Percentiles rank a stretch among this genome's conserved stretches.
These are phyloP conservation scores for Speleostelium caveatum DNA, from an alignment of 78 protist genomes.

Conservation along the genomic window DNA sequence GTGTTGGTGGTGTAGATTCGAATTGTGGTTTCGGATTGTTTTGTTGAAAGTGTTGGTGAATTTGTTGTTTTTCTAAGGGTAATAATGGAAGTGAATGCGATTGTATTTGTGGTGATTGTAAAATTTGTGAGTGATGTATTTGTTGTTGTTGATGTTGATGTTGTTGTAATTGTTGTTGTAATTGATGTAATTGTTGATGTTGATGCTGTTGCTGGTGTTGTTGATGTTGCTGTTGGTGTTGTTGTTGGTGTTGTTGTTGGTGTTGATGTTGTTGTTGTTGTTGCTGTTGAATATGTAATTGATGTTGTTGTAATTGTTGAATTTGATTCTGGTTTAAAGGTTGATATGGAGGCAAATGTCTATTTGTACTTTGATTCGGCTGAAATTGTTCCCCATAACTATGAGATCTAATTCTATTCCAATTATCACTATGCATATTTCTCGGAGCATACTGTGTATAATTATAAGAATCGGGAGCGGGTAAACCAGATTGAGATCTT, in stretches of 20 bases:
- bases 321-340: no score
- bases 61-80: conserved; percentile 27
- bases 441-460: conserved; percentile 7
- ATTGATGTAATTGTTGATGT: background rate
- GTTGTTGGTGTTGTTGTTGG: conserved; percentile 11
- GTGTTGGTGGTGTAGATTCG: conserved; percentile 10
- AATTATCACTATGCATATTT: conserved; percentile 57
- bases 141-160: no score
- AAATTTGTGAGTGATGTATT: conserved; percentile 12
- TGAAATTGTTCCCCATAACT: conserved; percentile 71
- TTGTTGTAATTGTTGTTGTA: conserved; percentile 7
- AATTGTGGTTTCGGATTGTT: background rate
- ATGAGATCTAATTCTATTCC: conserved; percentile 53
- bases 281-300: conserved; percentile 21
- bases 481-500: conserved; percentile 68
- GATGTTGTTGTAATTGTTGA: conserved; percentile 9
- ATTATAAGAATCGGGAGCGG: background rate
- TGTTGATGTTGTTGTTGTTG: conserved; percentile 4
- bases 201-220: conserved; percentile 22
- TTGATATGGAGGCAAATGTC: no score
- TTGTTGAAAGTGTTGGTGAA: background rate
- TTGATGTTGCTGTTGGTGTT: conserved; percentile 22
- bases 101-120: background rate
- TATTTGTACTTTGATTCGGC: background rate
- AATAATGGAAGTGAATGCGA: background rate